Evolutionary conservation across 23 red algal species (phyloP).

Genomic region (Pyropia yezoensis): DNA sequence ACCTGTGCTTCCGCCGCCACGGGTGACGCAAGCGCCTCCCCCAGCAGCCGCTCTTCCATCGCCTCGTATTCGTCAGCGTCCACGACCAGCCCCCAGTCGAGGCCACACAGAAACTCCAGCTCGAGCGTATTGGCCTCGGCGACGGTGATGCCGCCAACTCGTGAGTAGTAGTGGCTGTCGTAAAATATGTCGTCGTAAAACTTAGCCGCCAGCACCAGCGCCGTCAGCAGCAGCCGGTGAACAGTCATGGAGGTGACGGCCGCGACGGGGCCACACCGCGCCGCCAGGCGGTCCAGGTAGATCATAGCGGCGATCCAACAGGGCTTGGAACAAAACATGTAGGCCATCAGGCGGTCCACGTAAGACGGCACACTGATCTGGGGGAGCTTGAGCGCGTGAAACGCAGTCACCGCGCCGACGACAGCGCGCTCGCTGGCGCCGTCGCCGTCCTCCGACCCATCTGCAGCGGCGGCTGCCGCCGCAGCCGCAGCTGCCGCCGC

Average conservation of each 20-base stretch:
- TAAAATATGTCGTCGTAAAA: slow-evolving; percentile 87
- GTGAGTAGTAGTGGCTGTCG: slow-evolving; percentile 79
- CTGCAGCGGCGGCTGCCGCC: too few species aligned
- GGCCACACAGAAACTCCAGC: slow-evolving; percentile 53
- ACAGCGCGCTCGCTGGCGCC: slow-evolving; percentile 1
- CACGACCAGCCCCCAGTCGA: slow-evolving; percentile 65
- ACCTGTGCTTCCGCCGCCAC: too few species aligned
- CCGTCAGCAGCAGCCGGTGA: slow-evolving; percentile 82
- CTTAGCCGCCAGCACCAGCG: slow-evolving; percentile 75
- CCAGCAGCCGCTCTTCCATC: slow-evolving; percentile 23
- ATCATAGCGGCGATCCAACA: slow-evolving; percentile 65
- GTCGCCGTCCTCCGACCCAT: not conserved
- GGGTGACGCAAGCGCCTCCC: too few species aligned
- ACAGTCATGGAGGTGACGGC: slow-evolving; percentile 44
- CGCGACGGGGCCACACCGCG: slow-evolving; percentile 6
- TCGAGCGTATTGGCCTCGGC: slow-evolving; percentile 72
- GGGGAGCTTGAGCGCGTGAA: slow-evolving; percentile 69
- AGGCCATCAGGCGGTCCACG: slow-evolving; percentile 71
- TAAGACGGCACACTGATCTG: slow-evolving; percentile 68
- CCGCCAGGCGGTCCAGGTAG: slow-evolving; percentile 61
- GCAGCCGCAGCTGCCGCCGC: too few species aligned
- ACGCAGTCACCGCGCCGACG: slow-evolving; percentile 49
- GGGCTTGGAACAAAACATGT: slow-evolving; percentile 77
- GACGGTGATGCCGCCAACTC: slow-evolving; percentile 68
- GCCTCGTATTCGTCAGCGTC: slow-evolving; percentile 34